Evolutionary conservation across 2,329 filamentous ascomycete genomes (phyloP).

Genomic region (Fusarium sp.): DNA sequence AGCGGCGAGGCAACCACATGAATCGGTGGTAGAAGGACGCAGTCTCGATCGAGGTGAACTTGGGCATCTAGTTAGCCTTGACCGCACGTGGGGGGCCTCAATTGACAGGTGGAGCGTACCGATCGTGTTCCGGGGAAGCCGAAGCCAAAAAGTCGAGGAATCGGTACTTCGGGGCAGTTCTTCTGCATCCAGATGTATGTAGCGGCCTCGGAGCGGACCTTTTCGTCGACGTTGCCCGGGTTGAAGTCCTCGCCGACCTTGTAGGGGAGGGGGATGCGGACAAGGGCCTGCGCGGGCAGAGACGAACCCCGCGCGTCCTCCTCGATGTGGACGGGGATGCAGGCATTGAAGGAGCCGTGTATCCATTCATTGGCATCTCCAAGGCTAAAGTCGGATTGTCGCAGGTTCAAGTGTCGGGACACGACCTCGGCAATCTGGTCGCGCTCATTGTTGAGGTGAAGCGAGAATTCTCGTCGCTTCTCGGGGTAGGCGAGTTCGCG

Average conservation of each 20-base stretch:
- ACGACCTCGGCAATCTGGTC: slow-evolving; percentile 15
- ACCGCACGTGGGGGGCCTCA: not conserved
- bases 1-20: slow-evolving; percentile 6
- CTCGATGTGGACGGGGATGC: slow-evolving; percentile 44
- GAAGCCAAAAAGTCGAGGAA: slow-evolving; percentile 38
- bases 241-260: slow-evolving; percentile 51
- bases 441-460: slow-evolving; percentile 3
- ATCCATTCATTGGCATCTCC: slow-evolving; percentile 43
- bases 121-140: slow-evolving; percentile 27
- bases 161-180: slow-evolving; percentile 39
- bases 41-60: slow-evolving; percentile 15
- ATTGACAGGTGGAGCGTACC: slow-evolving; percentile 2
- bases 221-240: slow-evolving; percentile 57
- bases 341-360: slow-evolving; percentile 52
- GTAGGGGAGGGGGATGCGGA: slow-evolving; percentile 50
- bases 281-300: slow-evolving; percentile 17
- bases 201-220: slow-evolving; percentile 47
- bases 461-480: slow-evolving; percentile 17
- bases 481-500: slow-evolving; percentile 19
- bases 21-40: slow-evolving; percentile 7
- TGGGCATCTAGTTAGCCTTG: not conserved
- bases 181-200: slow-evolving; percentile 38
- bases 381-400: slow-evolving; percentile 13
- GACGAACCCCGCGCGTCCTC: not conserved
- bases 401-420: slow-evolving; percentile 17